phyloP scores from a whole-genome alignment of 2,329 filamentous ascomycete species.

The Colletotrichum abscissum region DNA sequence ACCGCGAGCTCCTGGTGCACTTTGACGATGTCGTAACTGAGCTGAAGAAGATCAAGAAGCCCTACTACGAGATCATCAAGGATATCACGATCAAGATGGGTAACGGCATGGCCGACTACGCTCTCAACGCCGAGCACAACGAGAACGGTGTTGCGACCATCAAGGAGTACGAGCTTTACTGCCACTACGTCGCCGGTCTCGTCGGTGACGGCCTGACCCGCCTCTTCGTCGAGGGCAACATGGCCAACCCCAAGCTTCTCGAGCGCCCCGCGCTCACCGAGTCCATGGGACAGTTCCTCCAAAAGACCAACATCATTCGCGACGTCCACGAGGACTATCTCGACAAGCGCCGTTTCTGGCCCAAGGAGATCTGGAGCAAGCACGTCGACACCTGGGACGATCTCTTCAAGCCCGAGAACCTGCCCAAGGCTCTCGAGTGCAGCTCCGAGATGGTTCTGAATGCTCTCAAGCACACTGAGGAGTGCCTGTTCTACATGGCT shows the following conservation, averaged over 20 bases:
- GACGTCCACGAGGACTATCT: slow-evolving; percentile 91
- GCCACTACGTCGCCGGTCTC: slow-evolving; percentile 98
- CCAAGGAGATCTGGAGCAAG: slow-evolving; percentile 96
- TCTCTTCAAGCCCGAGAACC: slow-evolving; percentile 84
- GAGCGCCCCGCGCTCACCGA: slow-evolving; percentile 85
- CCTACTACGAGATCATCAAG: slow-evolving; percentile 87
- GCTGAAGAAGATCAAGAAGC: slow-evolving; percentile 87
- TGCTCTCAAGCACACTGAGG: slow-evolving; percentile 85
- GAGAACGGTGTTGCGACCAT: slow-evolving; percentile 83
- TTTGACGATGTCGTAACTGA: slow-evolving; percentile 90
- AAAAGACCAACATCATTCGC: slow-evolving; percentile 99
- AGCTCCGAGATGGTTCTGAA: slow-evolving; percentile 95
- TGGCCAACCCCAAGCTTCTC: slow-evolving; percentile 87
- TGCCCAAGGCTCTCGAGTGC: slow-evolving; percentile 82
- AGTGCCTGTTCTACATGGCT: slow-evolving; percentile 98
- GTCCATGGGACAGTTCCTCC: slow-evolving; percentile 96
- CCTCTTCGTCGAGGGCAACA: slow-evolving; percentile 86
- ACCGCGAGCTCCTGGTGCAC: slow-evolving; percentile 89
- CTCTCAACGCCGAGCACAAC: slow-evolving; percentile 83
- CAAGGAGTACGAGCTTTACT: slow-evolving; percentile 95
- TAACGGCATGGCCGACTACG: slow-evolving; percentile 98
- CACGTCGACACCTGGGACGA: slow-evolving; percentile 91
- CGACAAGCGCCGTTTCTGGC: slow-evolving; percentile 93
- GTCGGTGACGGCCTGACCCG: slow-evolving; percentile 94
- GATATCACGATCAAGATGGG: slow-evolving; percentile 97